Evolutionary conservation across 208 protist genomes (phyloP).

Genomic region (Leishmania martiniquensis): DNA sequence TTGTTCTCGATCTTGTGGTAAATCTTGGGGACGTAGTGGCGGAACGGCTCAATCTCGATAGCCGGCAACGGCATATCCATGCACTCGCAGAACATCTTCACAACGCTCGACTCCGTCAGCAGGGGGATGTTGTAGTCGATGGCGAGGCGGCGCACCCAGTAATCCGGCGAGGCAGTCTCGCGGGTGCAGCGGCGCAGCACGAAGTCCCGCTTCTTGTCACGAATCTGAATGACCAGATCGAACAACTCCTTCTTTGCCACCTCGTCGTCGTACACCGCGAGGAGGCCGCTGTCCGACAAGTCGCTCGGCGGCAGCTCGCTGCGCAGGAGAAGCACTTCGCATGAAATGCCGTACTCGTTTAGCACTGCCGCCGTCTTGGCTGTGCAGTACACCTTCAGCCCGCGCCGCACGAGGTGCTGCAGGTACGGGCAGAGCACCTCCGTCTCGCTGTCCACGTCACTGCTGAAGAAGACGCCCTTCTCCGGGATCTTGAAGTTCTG

Average conservation of each 20-base stretch:
- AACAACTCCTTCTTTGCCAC: slow-evolving; percentile 69
- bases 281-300: slow-evolving; percentile 2
- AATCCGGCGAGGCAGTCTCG: slow-evolving; percentile 73
- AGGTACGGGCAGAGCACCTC: slow-evolving; percentile 64
- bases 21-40: slow-evolving; percentile 86
- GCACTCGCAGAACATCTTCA: slow-evolving; percentile 78
- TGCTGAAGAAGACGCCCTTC: slow-evolving; percentile 89
- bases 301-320: slow-evolving; percentile 25
- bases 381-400: slow-evolving; percentile 69
- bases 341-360: slow-evolving; percentile 70
- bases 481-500: slow-evolving; percentile 80
- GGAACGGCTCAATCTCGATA: slow-evolving; percentile 86
- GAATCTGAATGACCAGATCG: slow-evolving; percentile 91
- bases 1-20: slow-evolving; percentile 92
- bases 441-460: slow-evolving; percentile 51
- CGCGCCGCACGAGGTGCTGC: slow-evolving; percentile 37
- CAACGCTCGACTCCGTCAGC: slow-evolving; percentile 86
- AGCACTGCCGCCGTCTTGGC: slow-evolving; percentile 84
- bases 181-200: slow-evolving; percentile 75
- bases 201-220: slow-evolving; percentile 86
- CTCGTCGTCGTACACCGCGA: slow-evolving; percentile 48
- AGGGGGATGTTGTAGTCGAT: slow-evolving; percentile 92
- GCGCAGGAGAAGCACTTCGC: slow-evolving; percentile 59
- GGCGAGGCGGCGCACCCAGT: slow-evolving; percentile 89
- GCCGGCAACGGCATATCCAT: slow-evolving; percentile 40